phyloP scores from a whole-genome alignment of 2,329 filamentous ascomycete species.

The Alternaria sp. region DNA sequence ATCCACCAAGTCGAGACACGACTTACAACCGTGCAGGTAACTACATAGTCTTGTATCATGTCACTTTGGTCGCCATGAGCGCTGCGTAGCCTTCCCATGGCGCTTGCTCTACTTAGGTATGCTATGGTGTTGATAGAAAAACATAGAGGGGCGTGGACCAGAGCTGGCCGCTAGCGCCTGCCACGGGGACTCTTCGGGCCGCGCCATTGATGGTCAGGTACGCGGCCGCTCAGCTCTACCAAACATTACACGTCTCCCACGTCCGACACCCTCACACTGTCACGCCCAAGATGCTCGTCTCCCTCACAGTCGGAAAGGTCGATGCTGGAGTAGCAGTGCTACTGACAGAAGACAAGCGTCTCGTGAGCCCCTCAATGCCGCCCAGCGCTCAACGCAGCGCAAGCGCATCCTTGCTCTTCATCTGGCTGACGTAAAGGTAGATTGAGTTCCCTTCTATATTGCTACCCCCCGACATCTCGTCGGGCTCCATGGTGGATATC shows the following conservation, averaged over 20 bases:
- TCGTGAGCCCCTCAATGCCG: constrained; percentile 66
- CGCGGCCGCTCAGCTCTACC: constrained; percentile 6
- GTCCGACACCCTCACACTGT: background rate
- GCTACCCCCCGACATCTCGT: constrained; percentile 91
- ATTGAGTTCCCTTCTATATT: constrained; percentile 99
- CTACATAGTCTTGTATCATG: background rate
- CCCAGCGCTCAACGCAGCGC: constrained; percentile 18
- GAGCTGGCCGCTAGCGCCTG: constrained; percentile 1
- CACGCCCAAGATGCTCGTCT: constrained; percentile 79
- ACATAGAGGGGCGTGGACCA: background rate
- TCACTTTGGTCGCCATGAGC: background rate
- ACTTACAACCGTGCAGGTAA: background rate
- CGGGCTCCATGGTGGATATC: constrained; percentile 97
- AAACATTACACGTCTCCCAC: constrained; percentile 2
- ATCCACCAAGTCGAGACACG: background rate
- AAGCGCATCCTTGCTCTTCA: constrained; percentile 28
- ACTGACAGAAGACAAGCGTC: constrained; percentile 92
- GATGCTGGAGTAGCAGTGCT: constrained; percentile 98
- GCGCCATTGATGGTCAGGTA: constrained; percentile 11
- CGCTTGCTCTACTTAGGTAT: background rate
- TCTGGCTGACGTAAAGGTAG: constrained; percentile 56
- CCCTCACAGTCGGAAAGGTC: constrained; percentile 97
- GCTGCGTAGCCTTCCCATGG: background rate
- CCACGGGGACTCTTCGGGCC: constrained; percentile 10
- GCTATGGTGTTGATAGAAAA: background rate